A percentile compares a stretch with the other conserved stretches of the same genome.
These are phyloP conservation scores for Solanum aculeatissimum DNA, from an alignment of 305 asterid genomes.

Conservation along the genomic window DNA sequence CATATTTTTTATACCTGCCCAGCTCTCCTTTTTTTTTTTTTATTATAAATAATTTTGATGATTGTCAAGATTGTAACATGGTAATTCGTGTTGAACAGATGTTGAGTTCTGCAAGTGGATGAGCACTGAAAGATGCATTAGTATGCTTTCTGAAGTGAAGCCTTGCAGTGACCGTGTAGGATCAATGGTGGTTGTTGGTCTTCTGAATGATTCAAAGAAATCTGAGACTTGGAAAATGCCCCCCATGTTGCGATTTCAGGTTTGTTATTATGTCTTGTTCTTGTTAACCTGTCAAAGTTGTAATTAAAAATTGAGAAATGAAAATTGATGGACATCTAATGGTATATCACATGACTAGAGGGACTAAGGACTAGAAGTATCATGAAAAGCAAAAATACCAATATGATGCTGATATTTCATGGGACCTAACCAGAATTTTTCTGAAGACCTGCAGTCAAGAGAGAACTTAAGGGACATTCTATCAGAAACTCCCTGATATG, in stretches of 20 bases:
- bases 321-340: neutral
- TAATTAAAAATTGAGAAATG: neutral
- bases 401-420: neutral
- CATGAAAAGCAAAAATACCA: neutral
- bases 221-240: conserved; percentile 32
- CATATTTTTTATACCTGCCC: neutral
- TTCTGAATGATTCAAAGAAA: conserved; percentile 39
- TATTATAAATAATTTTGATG: neutral
- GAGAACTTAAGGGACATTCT: neutral
- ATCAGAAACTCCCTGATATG: neutral
- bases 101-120: conserved; percentile 72
- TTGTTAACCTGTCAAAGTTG: neutral
- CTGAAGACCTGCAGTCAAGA: neutral
- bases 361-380: neutral
- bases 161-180: conserved; percentile 68
- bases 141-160: conserved; percentile 48
- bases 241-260: conserved; percentile 56
- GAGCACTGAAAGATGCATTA: conserved; percentile 36
- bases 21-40: neutral
- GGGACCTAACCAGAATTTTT: neutral
- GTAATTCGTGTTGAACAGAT: conserved; percentile 4
- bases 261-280: conserved; percentile 7
- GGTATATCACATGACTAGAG: neutral
- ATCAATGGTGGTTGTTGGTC: conserved; percentile 54
- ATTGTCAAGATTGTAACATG: neutral